phyloP scores from a whole-genome alignment of 345 rosid genomes.

The Brassica juncea region DNA sequence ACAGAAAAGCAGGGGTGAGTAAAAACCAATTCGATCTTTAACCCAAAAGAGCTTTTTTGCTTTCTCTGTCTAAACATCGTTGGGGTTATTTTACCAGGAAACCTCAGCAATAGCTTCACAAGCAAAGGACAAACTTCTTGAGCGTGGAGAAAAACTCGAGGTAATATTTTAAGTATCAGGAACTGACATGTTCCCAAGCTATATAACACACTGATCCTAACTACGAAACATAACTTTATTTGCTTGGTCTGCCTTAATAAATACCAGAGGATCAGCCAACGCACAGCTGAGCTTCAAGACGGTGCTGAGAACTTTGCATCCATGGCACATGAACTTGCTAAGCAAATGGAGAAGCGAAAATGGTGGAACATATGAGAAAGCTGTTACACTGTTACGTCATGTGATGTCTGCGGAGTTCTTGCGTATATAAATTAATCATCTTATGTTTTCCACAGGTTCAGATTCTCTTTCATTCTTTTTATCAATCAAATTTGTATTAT shows the following conservation, averaged over 20 bases:
- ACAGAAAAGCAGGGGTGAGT: slow-evolving; percentile 63
- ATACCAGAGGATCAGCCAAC: slow-evolving; percentile 60
- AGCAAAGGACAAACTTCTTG: slow-evolving; percentile 62
- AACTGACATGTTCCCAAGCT: slow-evolving; percentile 4
- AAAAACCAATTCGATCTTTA: not conserved
- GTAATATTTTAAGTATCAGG: not conserved
- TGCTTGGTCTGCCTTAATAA: not conserved
- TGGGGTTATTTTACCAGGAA: not conserved
- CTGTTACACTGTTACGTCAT: slow-evolving; percentile 7
- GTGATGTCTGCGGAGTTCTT: not conserved
- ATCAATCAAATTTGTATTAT: slow-evolving; percentile 30
- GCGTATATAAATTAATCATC: slow-evolving; percentile 15
- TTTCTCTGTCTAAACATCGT: not conserved
- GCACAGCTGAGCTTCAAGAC: slow-evolving; percentile 73
- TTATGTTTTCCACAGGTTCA: slow-evolving; percentile 20
- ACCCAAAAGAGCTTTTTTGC: not conserved
- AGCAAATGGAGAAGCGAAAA: slow-evolving; percentile 82
- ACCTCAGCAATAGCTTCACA: not conserved
- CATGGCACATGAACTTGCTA: slow-evolving; percentile 74
- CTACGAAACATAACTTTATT: not conserved
- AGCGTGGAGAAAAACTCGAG: not conserved
- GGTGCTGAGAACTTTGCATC: slow-evolving; percentile 82
- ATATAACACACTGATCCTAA: too few relatives aligned
- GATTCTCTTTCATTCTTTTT: not conserved
- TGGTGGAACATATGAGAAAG: slow-evolving; percentile 73